Evolutionary conservation across 2,329 filamentous ascomycete genomes (phyloP), one percentile per base, ranked within the genome.

Genomic region (Colletotrichum theobromicola): DNA sequence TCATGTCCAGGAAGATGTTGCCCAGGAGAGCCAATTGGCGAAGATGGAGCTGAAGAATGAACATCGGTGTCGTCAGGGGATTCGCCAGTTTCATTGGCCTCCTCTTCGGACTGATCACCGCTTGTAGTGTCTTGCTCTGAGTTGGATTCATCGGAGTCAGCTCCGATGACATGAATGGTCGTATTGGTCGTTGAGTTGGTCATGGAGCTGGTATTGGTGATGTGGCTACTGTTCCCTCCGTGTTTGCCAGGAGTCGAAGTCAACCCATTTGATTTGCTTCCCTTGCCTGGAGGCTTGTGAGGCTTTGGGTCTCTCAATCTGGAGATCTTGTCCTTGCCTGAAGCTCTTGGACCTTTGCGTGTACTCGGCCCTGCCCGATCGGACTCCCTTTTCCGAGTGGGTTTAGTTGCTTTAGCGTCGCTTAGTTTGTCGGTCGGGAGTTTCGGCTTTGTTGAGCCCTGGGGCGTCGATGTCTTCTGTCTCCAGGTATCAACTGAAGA

Each of bases 71-170:
- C 37, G 18, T n/a, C 37, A n/a, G 37, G 37, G 37, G 12, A 0
- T 0, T 46, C 37, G 37, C 37, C 37, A 46, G 0, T 0, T 46
- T 18, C 37, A 46, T 46, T 18, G 9, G 37, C n/a, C 37, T 46
- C 37, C 8, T 46, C 0, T 12, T 8, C 35, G 8, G 35, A 42
- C 0, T 0, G 0, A 18, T n/a, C 37, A 0, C 12, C 18, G 37
- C 0, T n/a, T 1, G 37, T 46, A 10, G 9, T 6, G 12, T n/a
- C 9, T 5, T 0, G 4, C 0, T 46, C 37, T 0, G 37, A 10
- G 6, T 46, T 18, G 1, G 37, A 46, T 3, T 46, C 0, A 1
- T n/a, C 18, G 5, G 37, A 46, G 37, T 46, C 0, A n/a, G 0
- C 37, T n/a, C 37, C 37, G 37, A 46, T 46, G 0, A 46, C 12